Evolutionary conservation across 768 basidiomycete genomes (phyloP), one percentile per base, ranked within the genome.

Genomic region (Mycena latifolia): DNA sequence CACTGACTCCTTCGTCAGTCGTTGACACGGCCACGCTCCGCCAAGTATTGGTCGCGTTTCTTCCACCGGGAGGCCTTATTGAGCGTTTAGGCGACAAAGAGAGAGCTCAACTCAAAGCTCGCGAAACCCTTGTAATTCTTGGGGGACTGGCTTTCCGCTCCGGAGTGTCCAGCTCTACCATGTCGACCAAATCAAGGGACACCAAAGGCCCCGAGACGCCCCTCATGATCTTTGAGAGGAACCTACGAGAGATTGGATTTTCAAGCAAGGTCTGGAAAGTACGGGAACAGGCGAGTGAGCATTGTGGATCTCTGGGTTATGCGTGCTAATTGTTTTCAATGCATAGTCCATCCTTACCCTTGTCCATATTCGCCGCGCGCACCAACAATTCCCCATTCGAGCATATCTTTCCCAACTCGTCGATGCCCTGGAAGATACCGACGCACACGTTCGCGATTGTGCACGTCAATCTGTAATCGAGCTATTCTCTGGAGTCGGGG

Each of bases 11-110:
- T 25, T 78, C 85, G 24, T 76, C 82, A 27, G 73, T 84, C 41
- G 75, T 86, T 31, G 90, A 92, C 74, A 76, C 83, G 31, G 77
- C 81, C 53, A 82, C 84, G 22, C 86, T 96, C 43, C 92, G 93
- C 55, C 87, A 89, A 66, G 85, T 88, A 48, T 80, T 96, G 61
- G 75, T 76, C 52, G 85, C 92, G 12, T 90, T 96, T 75, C 81
- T 95, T 33, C 88, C 93, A 28, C 72, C 90, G 2, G 92, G 92
- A 45, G 93, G 92, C 43, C 81, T 95, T 24, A 81, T 96, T 61
- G 95, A 96, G 73, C 88, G 93, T 52, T 85, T 96, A 18, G 94
- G 93, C 28, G 95, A 96, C 74, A 91, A 89, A 70, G 92, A 93
- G 75, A 85, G 83, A 66, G 81, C 89, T 14, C 86, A 94, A 67